Evolutionary conservation across 2,329 filamentous ascomycete species (phyloP), one percentile per base, ranked within the genome.

Genomic region (Tolypocladium pustulatum): DNA sequence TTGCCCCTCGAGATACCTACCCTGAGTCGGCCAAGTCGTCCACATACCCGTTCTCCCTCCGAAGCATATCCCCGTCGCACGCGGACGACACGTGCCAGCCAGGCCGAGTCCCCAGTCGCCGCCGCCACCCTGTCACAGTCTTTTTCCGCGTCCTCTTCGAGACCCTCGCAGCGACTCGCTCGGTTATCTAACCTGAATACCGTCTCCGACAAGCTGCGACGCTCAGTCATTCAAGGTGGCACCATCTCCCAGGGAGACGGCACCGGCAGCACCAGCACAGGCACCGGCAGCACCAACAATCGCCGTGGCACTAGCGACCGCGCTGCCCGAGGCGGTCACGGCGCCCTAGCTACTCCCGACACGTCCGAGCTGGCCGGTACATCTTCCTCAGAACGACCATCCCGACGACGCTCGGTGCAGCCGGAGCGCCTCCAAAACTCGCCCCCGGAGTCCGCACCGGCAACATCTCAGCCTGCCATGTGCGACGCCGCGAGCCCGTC

Each of bases 331-430:
- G 64, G 62, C 7, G 58, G 62, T 9, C 66, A 70, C 7, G 68
- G 68, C 60, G 68, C 79, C 62, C 74, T 83, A 25, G 79, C 80
- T 17, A 86, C 83, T 0, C 84, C 84, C n/a, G 82, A 85, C 63
- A 75, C 78, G 13, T 80, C 81, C 13, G 81, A 83, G 59, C 60
- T 78, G 4, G 63, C 66, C 13, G 64, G 66, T 27, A 49, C 49
- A 12, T 52, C 57, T 3, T 60, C 61, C 5, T 59, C 60, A n/a
- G 73, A 72, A 41, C 73, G 74, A 40, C 65, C 71, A 1, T 67
- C 74, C 43, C 74, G 75, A 30, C 67, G 75, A 56, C 72, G 80
- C 60, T 71, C 72, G 34, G 61, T 75, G 38, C 71, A 77, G 22
- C 63, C 74, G 8, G 75, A 79, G 61, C 73, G 73, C 43, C 65